phyloP scores from a whole-genome alignment of 495 filamentous ascomycete genomes.

The Trypethelium eluteriae region DNA sequence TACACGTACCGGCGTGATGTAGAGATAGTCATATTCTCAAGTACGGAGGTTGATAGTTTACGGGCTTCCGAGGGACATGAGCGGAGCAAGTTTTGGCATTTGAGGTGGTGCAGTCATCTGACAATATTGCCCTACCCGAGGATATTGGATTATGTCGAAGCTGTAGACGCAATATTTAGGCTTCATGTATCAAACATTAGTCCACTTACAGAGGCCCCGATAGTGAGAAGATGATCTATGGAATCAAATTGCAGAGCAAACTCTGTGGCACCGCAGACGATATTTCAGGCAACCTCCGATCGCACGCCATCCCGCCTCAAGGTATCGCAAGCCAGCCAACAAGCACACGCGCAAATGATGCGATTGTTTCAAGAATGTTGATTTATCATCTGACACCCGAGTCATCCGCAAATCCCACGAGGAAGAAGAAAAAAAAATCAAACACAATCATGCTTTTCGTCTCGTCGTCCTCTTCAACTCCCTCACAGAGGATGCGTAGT shows the following conservation, averaged over 20 bases:
- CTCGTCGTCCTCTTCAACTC: background rate
- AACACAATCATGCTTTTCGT: background rate
- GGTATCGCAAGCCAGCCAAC: background rate
- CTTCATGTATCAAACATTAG: too few relatives aligned
- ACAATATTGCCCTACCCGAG: too few relatives aligned
- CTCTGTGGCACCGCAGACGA: too few relatives aligned
- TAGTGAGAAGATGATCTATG: too few relatives aligned
- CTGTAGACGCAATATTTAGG: too few relatives aligned
- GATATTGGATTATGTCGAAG: too few relatives aligned
- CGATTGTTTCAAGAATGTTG: background rate
- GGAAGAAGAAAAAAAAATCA: too few relatives aligned
- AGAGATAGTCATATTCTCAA: background rate
- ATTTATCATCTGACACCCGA: background rate
- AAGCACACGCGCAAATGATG: background rate
- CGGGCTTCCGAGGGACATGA: too few relatives aligned
- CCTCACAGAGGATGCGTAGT: background rate
- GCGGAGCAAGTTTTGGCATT: too few relatives aligned
- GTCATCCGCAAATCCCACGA: background rate
- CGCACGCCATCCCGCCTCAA: conserved; percentile 5
- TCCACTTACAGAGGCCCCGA: too few relatives aligned
- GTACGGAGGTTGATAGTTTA: background rate
- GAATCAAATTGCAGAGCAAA: too few relatives aligned
- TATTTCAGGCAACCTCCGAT: background rate
- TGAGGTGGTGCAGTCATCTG: too few relatives aligned
- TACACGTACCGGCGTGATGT: background rate